Evolutionary conservation across 2,329 filamentous ascomycete genomes (phyloP).

Genomic region (Trichoderma koningii): DNA sequence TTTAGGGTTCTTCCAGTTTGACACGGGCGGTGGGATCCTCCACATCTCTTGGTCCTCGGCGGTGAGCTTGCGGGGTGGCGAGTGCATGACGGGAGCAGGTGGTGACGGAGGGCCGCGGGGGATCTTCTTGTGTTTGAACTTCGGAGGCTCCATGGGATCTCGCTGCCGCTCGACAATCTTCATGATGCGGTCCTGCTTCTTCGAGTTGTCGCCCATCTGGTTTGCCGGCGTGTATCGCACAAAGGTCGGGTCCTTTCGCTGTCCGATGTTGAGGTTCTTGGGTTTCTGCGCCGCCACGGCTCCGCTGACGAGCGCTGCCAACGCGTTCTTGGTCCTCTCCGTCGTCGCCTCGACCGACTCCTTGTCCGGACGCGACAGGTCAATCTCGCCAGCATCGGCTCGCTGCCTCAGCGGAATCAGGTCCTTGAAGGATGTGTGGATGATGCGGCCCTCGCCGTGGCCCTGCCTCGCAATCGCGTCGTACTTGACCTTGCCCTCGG

Average conservation of each 20-base stretch:
- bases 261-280: constrained; percentile 86
- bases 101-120: constrained; percentile 89
- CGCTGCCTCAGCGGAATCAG: constrained; percentile 91
- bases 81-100: constrained; percentile 92
- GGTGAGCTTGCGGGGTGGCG: constrained; percentile 89
- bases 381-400: constrained; percentile 89
- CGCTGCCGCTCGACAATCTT: constrained; percentile 95
- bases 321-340: constrained; percentile 83
- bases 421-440: constrained; percentile 96
- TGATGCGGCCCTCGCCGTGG: constrained; percentile 78
- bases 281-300: constrained; percentile 92
- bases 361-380: constrained; percentile 78
- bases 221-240: constrained; percentile 94
- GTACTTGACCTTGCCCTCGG: constrained; percentile 92
- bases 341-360: constrained; percentile 83
- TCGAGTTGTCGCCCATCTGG: constrained; percentile 87
- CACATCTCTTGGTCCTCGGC: constrained; percentile 97
- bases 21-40: constrained; percentile 84
- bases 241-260: constrained; percentile 82
- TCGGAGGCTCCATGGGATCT: constrained; percentile 95
- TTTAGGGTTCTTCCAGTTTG: constrained; percentile 99
- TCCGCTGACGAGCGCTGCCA: constrained; percentile 78
- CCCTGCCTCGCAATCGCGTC: constrained; percentile 91
- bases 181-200: constrained; percentile 94
- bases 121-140: constrained; percentile 99